These are phyloP conservation scores for Leccinum subgranulosum DNA, from an alignment of 768 basidiomycete species.

Conservation along the genomic window DNA sequence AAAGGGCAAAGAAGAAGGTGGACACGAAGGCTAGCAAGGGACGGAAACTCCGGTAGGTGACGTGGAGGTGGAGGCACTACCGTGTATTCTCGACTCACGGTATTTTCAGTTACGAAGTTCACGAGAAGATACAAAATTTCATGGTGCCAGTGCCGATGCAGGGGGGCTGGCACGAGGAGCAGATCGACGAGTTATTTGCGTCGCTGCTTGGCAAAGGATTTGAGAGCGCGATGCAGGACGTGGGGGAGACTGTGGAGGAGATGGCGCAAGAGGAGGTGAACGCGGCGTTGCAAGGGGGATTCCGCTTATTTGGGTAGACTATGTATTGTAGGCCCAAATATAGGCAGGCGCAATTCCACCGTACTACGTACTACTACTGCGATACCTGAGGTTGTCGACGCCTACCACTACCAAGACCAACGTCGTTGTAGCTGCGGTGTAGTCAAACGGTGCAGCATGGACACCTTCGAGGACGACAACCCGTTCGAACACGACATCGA, in stretches of 20 bases:
- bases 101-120: constrained; percentile 75
- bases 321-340: constrained; percentile 26
- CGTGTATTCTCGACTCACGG: constrained; percentile 1
- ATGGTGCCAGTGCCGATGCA: constrained; percentile 79
- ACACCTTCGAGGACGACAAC: constrained; percentile 61
- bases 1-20: constrained; percentile 80
- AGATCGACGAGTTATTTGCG: constrained; percentile 91
- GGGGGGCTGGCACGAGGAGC: constrained; percentile 91
- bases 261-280: constrained; percentile 31
- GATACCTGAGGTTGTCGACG: background rate
- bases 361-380: background rate
- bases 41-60: constrained; percentile 74
- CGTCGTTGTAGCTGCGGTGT: background rate
- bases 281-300: constrained; percentile 41
- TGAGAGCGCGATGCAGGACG: constrained; percentile 34
- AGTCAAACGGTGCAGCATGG: constrained; percentile 17
- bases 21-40: constrained; percentile 97
- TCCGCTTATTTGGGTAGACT: constrained; percentile 57
- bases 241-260: constrained; percentile 28
- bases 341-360: constrained; percentile 7
- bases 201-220: constrained; percentile 80
- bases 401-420: background rate
- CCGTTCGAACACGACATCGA: constrained; percentile 53
- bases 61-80: background rate
- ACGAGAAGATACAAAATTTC: constrained; percentile 96